Base-by-base conservation (phyloP, 2,329 filamentous ascomycete species). In the Emergomyces africanus region DNA sequence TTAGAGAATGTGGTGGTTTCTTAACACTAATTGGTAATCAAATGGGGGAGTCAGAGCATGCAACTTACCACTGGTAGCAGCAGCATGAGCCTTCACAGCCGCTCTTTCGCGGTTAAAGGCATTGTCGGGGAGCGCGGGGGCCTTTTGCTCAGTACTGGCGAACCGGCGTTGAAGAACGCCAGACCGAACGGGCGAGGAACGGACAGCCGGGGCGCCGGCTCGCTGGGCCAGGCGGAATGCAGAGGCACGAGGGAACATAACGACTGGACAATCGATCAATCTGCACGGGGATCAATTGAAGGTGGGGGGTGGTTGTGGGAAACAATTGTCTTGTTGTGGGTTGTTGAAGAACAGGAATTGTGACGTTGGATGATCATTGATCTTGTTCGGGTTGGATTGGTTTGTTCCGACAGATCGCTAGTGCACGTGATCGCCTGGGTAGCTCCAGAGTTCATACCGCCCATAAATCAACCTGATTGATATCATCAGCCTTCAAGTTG, bases 41-140 rank as follows among this genome's bases (percentile, higher is more conserved):
- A 30, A n/a, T n/a, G 14, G 14, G 25, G 14, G 30, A 30, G 57
- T n/a, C 9, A 57, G 23, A 4, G 12, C 12, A 28, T 10, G 44
- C 23, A 59, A 82, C 87, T 74, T 73, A 96, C 91, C 87, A 76
- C 87, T 88, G 66, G 89, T 94, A 71, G 82, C 82, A 66, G 81
- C 84, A 70, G 94, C 94, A 76, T 99, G 94, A 69, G 90, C 85
- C 82, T 95, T 91, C 72, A 96, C 88, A 70, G 88, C 88, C 74
- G 85, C 81, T 74, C 94, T 85, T 83, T 99, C 94, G 70, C 87
- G 86, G 81, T 95, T 86, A 83, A 97, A 99, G 71, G 85, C 84
- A 78, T 95, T 97, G 79, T 96, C 88, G 74, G 81, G 80, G 60
- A 80, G 73, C 69, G 86, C 84, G 53, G 74, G 69, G 68, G 88